Conservation (phyloP, 2,329 filamentous ascomycete species). For the Talaromyces sp. region DNA sequence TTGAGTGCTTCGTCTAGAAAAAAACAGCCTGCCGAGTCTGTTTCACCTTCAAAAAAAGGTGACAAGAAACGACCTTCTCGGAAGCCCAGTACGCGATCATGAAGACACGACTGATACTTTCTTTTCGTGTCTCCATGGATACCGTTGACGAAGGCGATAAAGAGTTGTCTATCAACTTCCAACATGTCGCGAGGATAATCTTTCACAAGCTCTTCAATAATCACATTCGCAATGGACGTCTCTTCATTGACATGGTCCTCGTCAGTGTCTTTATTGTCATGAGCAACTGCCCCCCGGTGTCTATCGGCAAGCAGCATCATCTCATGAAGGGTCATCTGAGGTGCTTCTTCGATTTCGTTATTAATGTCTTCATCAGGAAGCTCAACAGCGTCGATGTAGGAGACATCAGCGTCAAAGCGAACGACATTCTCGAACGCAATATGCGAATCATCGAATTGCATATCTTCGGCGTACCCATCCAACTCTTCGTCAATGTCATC, state of each 20-base stretch:
- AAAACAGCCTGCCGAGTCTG: conserved; percentile 32
- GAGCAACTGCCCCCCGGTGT: conserved; percentile 10
- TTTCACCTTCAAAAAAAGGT: conserved; percentile 33
- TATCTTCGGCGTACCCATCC: conserved; percentile 27
- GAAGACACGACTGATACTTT: conserved; percentile 34
- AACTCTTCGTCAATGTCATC: conserved; percentile 26
- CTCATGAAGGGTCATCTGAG: conserved; percentile 40
- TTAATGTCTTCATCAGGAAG: conserved; percentile 25
- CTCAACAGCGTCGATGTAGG: conserved; percentile 32
- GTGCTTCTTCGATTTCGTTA: conserved; percentile 17
- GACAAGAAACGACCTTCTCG: conserved; percentile 29
- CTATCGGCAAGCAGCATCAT: conserved; percentile 34
- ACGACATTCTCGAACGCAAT: conserved; percentile 36
- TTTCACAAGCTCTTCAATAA: conserved; percentile 13
- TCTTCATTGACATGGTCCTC: conserved; percentile 20
- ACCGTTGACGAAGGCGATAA: conserved; percentile 42
- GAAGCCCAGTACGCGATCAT: conserved; percentile 33
- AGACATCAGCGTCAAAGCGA: conserved; percentile 32
- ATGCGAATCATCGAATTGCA: conserved; percentile 35
- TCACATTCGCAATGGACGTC: conserved; percentile 20
- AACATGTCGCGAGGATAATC: conserved; percentile 37
- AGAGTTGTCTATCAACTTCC: conserved; percentile 38
- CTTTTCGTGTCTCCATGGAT: conserved; percentile 35
- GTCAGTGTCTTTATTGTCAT: not conserved
- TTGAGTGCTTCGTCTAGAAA: conserved; percentile 37